These are phyloP conservation scores for Dioscorea alata DNA, from an alignment of 106 monocot species.

Conservation along the genomic window DNA sequence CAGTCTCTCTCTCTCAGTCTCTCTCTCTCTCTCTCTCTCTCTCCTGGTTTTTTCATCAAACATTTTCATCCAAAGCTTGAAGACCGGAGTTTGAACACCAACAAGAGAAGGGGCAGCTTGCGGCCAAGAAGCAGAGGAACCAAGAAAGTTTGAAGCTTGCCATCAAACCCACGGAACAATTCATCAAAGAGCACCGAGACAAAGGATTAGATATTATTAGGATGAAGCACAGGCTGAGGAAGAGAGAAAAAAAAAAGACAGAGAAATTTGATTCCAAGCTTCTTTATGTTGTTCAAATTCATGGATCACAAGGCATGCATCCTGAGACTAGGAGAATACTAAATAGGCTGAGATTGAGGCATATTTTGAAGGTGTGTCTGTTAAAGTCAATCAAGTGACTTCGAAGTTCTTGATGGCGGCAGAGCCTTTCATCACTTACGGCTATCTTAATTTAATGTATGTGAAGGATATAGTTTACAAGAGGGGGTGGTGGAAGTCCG, in stretches of 20 bases:
- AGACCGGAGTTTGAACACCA: no score
- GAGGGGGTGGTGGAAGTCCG: conserved; percentile 72
- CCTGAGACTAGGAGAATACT: conserved; percentile 56
- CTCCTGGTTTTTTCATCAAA: no score
- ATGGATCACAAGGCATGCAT: conserved; percentile 71
- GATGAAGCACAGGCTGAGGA: conserved; percentile 59
- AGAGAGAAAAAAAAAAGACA: conserved; percentile 17
- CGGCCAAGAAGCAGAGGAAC: conserved; percentile 25
- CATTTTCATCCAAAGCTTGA: no score
- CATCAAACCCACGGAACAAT: conserved; percentile 81
- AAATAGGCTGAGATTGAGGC: conserved; percentile 50
- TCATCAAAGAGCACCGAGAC: conserved; percentile 69
- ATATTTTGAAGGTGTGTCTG: conserved; percentile 65
- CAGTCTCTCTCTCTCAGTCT: no score
- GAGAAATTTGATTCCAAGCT: conserved; percentile 46
- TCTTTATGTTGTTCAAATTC: conserved; percentile 81
- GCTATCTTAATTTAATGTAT: conserved; percentile 83
- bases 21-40: no score
- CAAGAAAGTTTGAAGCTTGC: conserved; percentile 23
- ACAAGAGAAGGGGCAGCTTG: conserved; percentile 50
- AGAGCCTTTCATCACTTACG: conserved; percentile 87
- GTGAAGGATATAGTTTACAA: conserved; percentile 84
- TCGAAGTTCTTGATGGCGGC: conserved; percentile 60
- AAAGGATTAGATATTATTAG: conserved; percentile 72
- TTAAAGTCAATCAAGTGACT: conserved; percentile 54